Evolutionary conservation across 2,329 filamentous ascomycete species (phyloP).

Genomic region (Knufia fluminis): DNA sequence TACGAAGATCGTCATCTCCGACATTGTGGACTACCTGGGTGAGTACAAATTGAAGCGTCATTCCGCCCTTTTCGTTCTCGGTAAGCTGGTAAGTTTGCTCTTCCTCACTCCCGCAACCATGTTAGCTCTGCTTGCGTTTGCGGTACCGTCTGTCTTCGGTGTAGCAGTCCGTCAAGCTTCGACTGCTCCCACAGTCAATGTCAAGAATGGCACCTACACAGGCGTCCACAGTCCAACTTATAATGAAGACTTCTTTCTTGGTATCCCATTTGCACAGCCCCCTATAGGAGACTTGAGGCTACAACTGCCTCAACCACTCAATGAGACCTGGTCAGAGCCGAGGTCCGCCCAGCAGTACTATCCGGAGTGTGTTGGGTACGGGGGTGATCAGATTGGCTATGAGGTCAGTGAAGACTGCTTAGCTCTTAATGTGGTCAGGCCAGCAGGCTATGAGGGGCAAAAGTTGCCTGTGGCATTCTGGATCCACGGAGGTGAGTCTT

Average conservation of each 20-base stretch:
- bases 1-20: too few relatives aligned
- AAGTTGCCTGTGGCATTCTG: slow-evolving; percentile 50
- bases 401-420: slow-evolving; percentile 40
- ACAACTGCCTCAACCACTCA: slow-evolving; percentile 40
- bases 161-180: slow-evolving; percentile 1
- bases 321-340: slow-evolving; percentile 36
- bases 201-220: slow-evolving; percentile 40
- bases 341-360: slow-evolving; percentile 40
- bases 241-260: slow-evolving; percentile 38
- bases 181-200: slow-evolving; percentile 8
- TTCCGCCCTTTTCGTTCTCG: not conserved
- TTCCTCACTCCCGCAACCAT: not conserved
- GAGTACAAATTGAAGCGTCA: not conserved
- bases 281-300: slow-evolving; percentile 47
- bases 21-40: not conserved
- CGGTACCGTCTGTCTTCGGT: not conserved
- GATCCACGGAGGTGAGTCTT: slow-evolving; percentile 41
- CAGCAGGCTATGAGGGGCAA: slow-evolving; percentile 35
- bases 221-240: slow-evolving; percentile 35
- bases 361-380: slow-evolving; percentile 44
- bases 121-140: not conserved
- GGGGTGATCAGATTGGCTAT: slow-evolving; percentile 24
- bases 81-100: not conserved
- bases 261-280: slow-evolving; percentile 25
- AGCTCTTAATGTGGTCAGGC: slow-evolving; percentile 44